Conservation (phyloP, 495 filamentous ascomycete genomes). For the Aspergillus kassunensis region DNA sequence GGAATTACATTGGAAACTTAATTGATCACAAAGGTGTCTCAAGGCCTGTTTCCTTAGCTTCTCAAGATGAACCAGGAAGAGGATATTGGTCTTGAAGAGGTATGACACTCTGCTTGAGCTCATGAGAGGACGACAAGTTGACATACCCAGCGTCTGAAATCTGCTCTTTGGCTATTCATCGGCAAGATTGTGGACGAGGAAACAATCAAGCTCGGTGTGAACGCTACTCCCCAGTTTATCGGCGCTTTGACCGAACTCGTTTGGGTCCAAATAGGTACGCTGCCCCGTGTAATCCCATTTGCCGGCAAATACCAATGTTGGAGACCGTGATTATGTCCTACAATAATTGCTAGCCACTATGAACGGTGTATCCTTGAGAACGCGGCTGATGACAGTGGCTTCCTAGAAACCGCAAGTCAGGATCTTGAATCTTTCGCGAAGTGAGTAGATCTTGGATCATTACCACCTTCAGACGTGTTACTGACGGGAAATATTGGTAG, state of each 20-base stretch:
- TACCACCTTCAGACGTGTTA: not conserved
- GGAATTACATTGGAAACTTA: not conserved
- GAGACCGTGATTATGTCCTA: not conserved
- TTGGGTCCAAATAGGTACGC: conserved; percentile 80
- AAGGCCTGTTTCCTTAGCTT: not conserved
- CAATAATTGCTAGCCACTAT: too few species aligned
- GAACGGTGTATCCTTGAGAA: not conserved
- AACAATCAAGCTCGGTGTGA: conserved; percentile 67
- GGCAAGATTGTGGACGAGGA: conserved; percentile 90
- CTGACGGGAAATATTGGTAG: conserved; percentile 23
- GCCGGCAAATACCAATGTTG: too few species aligned
- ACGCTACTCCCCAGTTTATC: conserved; percentile 94
- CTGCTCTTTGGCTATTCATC: conserved; percentile 86
- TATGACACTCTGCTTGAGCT: conserved; percentile 10
- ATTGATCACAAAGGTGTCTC: not conserved
- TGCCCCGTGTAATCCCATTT: not conserved
- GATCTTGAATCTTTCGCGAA: conserved; percentile 82
- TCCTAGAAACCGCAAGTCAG: conserved; percentile 63
- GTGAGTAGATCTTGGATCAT: conserved; percentile 27
- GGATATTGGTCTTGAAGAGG: conserved; percentile 39
- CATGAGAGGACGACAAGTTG: not conserved
- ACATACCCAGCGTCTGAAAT: conserved; percentile 70
- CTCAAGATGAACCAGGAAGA: conserved; percentile 34
- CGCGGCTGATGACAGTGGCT: not conserved
- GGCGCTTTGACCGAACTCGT: conserved; percentile 87